Percentiles rank a stretch among this genome's conserved stretches.
These are phyloP conservation scores for Phytophthora tubulina DNA, from an alignment of 352 stramenopile genomes.

Conservation along the genomic window DNA sequence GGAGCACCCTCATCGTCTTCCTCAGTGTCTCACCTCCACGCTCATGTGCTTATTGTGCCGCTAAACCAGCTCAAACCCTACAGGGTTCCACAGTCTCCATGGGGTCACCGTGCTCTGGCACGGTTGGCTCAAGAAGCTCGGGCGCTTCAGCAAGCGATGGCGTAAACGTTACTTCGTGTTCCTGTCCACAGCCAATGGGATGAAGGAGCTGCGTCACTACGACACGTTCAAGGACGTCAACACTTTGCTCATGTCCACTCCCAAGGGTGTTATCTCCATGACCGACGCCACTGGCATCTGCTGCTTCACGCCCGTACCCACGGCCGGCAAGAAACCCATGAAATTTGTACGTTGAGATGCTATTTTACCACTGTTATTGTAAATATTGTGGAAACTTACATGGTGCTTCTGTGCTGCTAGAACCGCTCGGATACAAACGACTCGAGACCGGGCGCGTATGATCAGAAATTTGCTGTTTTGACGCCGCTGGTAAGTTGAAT, in stretches of 20 bases:
- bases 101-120: constrained; percentile 84
- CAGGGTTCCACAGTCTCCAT: constrained; percentile 58
- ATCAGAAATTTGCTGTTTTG: constrained; percentile 83
- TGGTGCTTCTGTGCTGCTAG: constrained; percentile 25
- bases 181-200: constrained; percentile 65
- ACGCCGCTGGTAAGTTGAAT: constrained; percentile 63
- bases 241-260: constrained; percentile 67
- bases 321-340: constrained; percentile 51
- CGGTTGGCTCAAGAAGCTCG: constrained; percentile 87
- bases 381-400: neutral
- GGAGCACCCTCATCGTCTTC: neutral
- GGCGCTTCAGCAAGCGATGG: constrained; percentile 86
- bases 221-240: constrained; percentile 71
- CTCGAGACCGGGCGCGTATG: constrained; percentile 55
- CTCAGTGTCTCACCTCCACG: constrained; percentile 9
- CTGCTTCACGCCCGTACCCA: constrained; percentile 66
- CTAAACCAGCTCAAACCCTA: constrained; percentile 51
- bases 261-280: constrained; percentile 79
- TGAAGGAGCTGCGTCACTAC: constrained; percentile 85
- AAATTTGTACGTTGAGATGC: constrained; percentile 62
- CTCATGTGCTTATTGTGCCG: constrained; percentile 15
- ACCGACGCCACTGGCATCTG: constrained; percentile 80
- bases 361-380: constrained; percentile 1
- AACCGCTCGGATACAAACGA: constrained; percentile 69
- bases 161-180: constrained; percentile 84